A percentile compares a stretch with the other conserved stretches of the same genome.
Conservation (phyloP, 352 stramenopile species). For the Phytopythium sindhum region DNA sequence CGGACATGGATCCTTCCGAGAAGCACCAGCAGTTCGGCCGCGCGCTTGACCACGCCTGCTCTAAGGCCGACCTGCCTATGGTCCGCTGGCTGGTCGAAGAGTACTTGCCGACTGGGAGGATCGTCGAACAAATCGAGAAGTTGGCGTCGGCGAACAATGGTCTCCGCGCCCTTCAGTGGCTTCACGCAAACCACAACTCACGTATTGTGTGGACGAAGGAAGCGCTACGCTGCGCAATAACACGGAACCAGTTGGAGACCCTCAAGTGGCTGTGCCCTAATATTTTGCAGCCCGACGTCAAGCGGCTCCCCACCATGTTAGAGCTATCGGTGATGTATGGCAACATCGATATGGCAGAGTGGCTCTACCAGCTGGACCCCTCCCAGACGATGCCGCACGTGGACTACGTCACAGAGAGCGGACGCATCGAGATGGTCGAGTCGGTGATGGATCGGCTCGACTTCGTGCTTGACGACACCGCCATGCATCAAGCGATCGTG, state of each 20-base stretch:
- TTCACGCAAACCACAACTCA: background rate
- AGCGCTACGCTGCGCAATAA: background rate
- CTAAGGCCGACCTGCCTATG: background rate
- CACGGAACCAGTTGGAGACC: background rate
- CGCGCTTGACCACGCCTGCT: background rate
- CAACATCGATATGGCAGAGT: background rate
- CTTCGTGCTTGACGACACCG: background rate
- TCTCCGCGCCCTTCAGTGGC: background rate
- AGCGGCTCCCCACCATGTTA: background rate
- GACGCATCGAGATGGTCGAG: slow-evolving; percentile 22
- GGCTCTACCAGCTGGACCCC: background rate
- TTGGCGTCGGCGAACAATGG: background rate
- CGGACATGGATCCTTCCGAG: background rate
- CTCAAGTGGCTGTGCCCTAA: background rate
- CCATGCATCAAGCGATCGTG: background rate
- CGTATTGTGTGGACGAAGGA: background rate
- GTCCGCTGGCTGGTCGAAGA: background rate
- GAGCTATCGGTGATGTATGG: background rate
- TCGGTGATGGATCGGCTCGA: slow-evolving; percentile 3
- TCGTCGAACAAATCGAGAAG: background rate
- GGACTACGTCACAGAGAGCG: slow-evolving; percentile 13
- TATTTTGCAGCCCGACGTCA: background rate
- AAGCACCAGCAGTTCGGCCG: background rate
- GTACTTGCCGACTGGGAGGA: background rate
- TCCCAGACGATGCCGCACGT: background rate